A percentile compares a stretch with the other conserved stretches of the same genome.
phyloP scores from a whole-genome alignment of 2,329 filamentous ascomycete genomes.

The Fusarium caatingaense region DNA sequence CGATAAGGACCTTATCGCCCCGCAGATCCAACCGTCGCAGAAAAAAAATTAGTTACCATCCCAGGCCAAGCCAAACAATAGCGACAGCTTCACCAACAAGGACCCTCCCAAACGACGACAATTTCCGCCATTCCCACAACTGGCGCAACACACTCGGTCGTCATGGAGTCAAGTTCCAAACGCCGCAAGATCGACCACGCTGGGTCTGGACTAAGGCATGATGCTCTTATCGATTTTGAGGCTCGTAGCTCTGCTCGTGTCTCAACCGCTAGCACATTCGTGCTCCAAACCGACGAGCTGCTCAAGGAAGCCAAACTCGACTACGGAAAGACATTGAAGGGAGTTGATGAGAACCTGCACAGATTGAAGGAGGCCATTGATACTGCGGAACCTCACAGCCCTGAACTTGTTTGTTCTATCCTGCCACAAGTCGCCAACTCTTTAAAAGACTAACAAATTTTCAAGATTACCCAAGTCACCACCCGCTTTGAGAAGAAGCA shows the following conservation, averaged over 20 bases:
- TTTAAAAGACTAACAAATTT: slow-evolving; percentile 28
- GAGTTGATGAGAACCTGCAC: slow-evolving; percentile 62
- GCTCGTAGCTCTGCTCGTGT: slow-evolving; percentile 54
- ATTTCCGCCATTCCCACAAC: slow-evolving; percentile 12
- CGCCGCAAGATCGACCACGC: slow-evolving; percentile 61
- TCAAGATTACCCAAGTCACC: slow-evolving; percentile 74
- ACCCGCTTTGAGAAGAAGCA: slow-evolving; percentile 74
- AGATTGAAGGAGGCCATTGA: slow-evolving; percentile 66
- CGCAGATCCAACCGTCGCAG: slow-evolving; percentile 31
- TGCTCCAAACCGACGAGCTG: slow-evolving; percentile 70
- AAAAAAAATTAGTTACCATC: slow-evolving; percentile 43
- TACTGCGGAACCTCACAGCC: slow-evolving; percentile 60
- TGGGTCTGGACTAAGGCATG: slow-evolving; percentile 50
- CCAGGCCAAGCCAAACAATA: slow-evolving; percentile 18
- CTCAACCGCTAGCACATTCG: slow-evolving; percentile 65
- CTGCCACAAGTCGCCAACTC: not conserved
- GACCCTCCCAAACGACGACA: slow-evolving; percentile 23
- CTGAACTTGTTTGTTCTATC: slow-evolving; percentile 59
- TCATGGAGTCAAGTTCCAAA: slow-evolving; percentile 62
- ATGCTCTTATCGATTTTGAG: slow-evolving; percentile 56
- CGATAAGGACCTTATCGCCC: slow-evolving; percentile 47
- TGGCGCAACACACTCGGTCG: slow-evolving; percentile 19
- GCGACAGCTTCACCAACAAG: slow-evolving; percentile 36
- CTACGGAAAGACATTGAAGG: slow-evolving; percentile 61
- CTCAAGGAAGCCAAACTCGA: slow-evolving; percentile 66